Conservation (phyloP, 805 yeast genomes). For the Millerozyma miso region DNA sequence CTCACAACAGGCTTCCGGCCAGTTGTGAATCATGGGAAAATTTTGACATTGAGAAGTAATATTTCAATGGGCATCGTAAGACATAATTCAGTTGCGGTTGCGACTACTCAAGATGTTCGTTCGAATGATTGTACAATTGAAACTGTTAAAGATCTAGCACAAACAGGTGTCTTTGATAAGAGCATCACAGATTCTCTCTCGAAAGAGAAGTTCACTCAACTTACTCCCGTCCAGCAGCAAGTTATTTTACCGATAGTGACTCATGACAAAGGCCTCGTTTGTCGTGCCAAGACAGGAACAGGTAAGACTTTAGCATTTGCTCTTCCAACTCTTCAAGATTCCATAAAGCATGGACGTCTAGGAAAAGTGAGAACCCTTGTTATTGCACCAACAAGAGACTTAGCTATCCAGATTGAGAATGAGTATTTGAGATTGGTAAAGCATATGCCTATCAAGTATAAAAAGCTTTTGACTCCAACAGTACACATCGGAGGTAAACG, state of each 20-base stretch:
- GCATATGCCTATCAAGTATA: conserved; percentile 15
- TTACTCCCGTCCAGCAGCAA: conserved; percentile 68
- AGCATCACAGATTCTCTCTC: conserved; percentile 28
- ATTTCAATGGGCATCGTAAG: not conserved
- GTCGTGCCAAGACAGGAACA: conserved; percentile 92
- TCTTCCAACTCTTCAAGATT: conserved; percentile 63
- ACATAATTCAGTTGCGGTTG: not conserved
- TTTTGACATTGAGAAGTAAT: not conserved
- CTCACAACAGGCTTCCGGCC: not conserved
- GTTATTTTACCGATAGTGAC: conserved; percentile 55
- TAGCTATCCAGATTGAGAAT: conserved; percentile 75
- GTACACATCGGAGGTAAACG: conserved; percentile 67
- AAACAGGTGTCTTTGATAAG: conserved; percentile 8
- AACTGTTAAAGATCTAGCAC: conserved; percentile 9
- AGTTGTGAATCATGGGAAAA: not conserved
- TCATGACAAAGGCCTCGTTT: conserved; percentile 63
- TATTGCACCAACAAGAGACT: conserved; percentile 87
- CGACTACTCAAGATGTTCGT: not conserved
- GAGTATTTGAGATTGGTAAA: conserved; percentile 50
- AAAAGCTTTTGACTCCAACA: conserved; percentile 31
- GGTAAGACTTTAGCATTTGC: conserved; percentile 92
- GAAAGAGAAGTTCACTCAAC: conserved; percentile 42
- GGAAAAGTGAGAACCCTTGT: conserved; percentile 48
- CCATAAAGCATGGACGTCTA: conserved; percentile 27
- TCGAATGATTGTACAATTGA: not conserved